These are phyloP conservation scores for Caloboletus firmus DNA, from an alignment of 1,284 basidiomycete species.

Conservation along the genomic window DNA sequence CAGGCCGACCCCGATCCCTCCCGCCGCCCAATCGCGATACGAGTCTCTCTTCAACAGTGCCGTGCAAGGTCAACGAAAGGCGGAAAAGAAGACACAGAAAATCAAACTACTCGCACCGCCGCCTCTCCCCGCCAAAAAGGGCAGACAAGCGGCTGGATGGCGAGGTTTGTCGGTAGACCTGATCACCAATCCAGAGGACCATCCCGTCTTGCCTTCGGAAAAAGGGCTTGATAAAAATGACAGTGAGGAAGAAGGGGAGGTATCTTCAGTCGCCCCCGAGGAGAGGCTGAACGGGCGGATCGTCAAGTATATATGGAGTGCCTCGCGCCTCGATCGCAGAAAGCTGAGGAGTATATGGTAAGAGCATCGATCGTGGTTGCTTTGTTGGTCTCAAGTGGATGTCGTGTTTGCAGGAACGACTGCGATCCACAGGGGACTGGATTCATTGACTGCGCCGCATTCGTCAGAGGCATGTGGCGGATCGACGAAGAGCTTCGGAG, in stretches of 20 bases:
- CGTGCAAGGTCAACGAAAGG: conserved; percentile 48
- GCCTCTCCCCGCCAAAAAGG: conserved; percentile 43
- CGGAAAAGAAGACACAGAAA: conserved; percentile 37
- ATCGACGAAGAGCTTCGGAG: conserved; percentile 81
- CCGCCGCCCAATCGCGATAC: conserved; percentile 61
- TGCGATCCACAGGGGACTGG: conserved; percentile 59
- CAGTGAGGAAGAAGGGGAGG: conserved; percentile 33
- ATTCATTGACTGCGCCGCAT: conserved; percentile 60
- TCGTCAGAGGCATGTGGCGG: conserved; percentile 78
- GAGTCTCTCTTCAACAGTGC: conserved; percentile 64
- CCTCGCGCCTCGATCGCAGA: conserved; percentile 54
- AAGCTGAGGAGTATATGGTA: conserved; percentile 68
- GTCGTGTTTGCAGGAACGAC: conserved; percentile 49
- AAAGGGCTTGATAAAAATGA: conserved; percentile 31
- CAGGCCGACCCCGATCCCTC: conserved; percentile 65
- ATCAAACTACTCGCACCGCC: conserved; percentile 37
- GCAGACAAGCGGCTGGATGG: conserved; percentile 68
- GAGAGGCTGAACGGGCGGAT: conserved; percentile 56
- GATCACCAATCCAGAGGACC: conserved; percentile 49
- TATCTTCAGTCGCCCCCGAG: conserved; percentile 33
- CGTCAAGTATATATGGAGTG: conserved; percentile 62
- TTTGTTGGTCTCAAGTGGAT: conserved; percentile 2
- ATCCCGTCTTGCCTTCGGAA: conserved; percentile 17
- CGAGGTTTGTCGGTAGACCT: conserved; percentile 74
- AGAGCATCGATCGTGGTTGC: conserved; percentile 15